Conservation (phyloP, 352 stramenopile species). For the Phytophthora lateralis region DNA sequence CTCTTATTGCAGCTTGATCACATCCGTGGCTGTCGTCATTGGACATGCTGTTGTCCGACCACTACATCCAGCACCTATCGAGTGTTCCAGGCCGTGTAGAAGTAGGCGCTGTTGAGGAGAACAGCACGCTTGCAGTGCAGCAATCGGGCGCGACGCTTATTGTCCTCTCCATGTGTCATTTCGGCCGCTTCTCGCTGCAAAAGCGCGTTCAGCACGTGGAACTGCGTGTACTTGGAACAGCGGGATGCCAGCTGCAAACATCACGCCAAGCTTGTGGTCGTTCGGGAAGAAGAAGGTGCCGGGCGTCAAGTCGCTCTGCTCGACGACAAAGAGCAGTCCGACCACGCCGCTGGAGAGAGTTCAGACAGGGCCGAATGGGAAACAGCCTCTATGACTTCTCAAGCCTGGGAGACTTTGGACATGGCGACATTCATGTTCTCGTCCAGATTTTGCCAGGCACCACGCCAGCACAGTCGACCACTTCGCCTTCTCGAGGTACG, state of each 20-base stretch:
- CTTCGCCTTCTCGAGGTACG: too few species aligned
- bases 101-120: conserved; percentile 80
- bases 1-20: too few species aligned
- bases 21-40: too few species aligned
- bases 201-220: conserved; percentile 49
- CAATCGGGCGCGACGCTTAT: conserved; percentile 31
- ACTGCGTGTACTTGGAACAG: conserved; percentile 64
- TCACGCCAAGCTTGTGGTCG: conserved; percentile 81
- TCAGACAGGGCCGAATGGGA: background rate
- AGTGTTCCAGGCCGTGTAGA: conserved; percentile 87
- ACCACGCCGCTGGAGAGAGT: conserved; percentile 65
- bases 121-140: conserved; percentile 63
- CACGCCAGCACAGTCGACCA: too few species aligned
- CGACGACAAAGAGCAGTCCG: conserved; percentile 64
- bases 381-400: too few species aligned
- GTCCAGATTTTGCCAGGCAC: too few species aligned
- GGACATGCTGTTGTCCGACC: too few species aligned
- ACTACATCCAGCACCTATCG: conserved; percentile 42
- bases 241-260: conserved; percentile 50
- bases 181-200: conserved; percentile 22
- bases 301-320: conserved; percentile 47
- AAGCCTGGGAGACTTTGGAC: too few species aligned
- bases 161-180: conserved; percentile 10
- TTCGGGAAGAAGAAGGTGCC: conserved; percentile 69
- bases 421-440: too few species aligned